phyloP scores from a whole-genome alignment of 2,329 filamentous ascomycete genomes.

The Harringtonia aguacate region DNA sequence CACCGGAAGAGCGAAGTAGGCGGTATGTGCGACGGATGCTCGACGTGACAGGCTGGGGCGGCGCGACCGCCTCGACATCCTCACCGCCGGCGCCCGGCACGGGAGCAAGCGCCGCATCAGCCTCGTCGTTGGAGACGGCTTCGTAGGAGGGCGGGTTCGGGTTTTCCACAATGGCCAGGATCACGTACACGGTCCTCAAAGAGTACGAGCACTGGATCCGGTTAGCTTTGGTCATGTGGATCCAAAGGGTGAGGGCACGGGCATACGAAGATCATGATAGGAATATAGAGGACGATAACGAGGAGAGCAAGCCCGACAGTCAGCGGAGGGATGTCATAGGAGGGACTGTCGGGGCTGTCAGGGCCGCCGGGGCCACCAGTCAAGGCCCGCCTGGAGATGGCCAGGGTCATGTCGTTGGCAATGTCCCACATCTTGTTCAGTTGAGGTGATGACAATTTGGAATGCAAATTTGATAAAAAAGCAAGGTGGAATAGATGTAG shows the following conservation, averaged over 20 bases:
- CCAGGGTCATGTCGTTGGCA: too few relatives aligned
- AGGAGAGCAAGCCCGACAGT: slow-evolving; percentile 25
- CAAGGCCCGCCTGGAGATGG: slow-evolving; percentile 7
- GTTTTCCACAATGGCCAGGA: slow-evolving; percentile 48
- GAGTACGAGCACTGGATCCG: slow-evolving; percentile 35
- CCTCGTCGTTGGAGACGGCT: slow-evolving; percentile 31
- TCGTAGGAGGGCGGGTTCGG: slow-evolving; percentile 45
- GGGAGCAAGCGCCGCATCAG: slow-evolving; percentile 3
- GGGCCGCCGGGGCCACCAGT: slow-evolving; percentile 2
- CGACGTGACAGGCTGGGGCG: slow-evolving; percentile 32
- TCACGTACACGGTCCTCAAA: slow-evolving; percentile 36
- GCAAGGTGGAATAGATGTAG: neutral
- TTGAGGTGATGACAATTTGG: too few relatives aligned
- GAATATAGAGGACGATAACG: slow-evolving; percentile 31
- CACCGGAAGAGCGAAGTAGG: slow-evolving; percentile 50
- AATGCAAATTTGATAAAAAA: too few relatives aligned
- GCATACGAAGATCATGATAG: too few relatives aligned
- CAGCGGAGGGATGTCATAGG: slow-evolving; percentile 18
- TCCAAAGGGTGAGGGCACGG: too few relatives aligned
- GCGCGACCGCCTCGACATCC: slow-evolving; percentile 23
- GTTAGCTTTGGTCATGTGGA: neutral
- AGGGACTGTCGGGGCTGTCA: slow-evolving; percentile 9
- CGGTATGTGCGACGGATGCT: slow-evolving; percentile 40
- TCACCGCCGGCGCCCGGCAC: slow-evolving; percentile 13
- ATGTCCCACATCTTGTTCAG: too few relatives aligned